phyloP scores from a whole-genome alignment of 257 asterid genomes.

The Apocynum venetum region DNA sequence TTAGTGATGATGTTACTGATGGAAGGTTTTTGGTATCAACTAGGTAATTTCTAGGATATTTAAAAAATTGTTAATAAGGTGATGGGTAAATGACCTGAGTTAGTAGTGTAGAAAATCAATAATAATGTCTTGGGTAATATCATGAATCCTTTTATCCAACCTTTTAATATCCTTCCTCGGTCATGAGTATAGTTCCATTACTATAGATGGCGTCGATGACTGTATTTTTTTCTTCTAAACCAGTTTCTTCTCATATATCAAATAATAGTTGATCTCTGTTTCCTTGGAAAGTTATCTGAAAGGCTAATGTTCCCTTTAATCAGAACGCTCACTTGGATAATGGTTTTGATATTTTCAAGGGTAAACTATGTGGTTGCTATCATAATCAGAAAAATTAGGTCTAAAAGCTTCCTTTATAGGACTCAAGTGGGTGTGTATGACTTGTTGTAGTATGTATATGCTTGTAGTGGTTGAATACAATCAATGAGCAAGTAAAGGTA shows the following conservation, averaged over 20 bases:
- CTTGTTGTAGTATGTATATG: neutral
- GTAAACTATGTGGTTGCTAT: neutral
- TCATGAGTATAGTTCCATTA: neutral
- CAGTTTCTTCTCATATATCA: neutral
- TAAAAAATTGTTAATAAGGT: too few relatives aligned
- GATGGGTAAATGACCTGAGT: too few relatives aligned
- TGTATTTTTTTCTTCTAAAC: neutral
- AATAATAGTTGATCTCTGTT: too few relatives aligned
- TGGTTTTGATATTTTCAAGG: too few relatives aligned
- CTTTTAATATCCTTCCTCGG: neutral
- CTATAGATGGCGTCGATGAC: too few relatives aligned
- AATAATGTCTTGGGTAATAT: neutral
- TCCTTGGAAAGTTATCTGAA: neutral
- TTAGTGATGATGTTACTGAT: neutral
- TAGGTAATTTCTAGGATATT: too few relatives aligned
- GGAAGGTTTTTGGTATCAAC: neutral
- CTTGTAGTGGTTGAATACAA: neutral
- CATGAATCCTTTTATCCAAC: neutral
- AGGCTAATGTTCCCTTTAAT: too few relatives aligned
- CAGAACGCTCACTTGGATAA: too few relatives aligned
- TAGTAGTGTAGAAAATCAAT: too few relatives aligned
- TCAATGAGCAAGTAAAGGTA: neutral
- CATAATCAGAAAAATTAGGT: neutral
- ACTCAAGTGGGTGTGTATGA: neutral
- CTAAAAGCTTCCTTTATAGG: too few relatives aligned